phyloP scores from a whole-genome alignment of 192 early-diverging fungal genomes.

The Gonapodya sp. region DNA sequence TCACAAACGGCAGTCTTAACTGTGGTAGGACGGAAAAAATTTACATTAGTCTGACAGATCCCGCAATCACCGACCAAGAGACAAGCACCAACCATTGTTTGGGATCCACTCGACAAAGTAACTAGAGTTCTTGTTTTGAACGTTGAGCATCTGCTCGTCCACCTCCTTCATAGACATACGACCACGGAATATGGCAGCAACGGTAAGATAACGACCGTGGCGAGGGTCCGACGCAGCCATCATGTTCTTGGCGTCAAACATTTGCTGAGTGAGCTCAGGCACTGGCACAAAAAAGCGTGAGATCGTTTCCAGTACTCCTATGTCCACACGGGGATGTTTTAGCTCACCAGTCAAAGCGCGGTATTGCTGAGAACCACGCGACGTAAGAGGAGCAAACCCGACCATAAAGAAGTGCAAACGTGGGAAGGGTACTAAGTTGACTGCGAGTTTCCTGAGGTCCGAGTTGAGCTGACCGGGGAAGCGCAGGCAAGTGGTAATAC shows the following conservation, averaged over 20 bases:
- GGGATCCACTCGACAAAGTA: constrained; percentile 20
- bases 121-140: constrained; percentile 58
- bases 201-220: no score
- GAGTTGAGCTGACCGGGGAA: constrained; percentile 91
- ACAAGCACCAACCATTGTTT: background rate
- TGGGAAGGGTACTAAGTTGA: constrained; percentile 94
- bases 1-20: constrained; percentile 50
- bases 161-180: constrained; percentile 82
- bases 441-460: constrained; percentile 92
- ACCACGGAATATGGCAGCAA: constrained; percentile 69
- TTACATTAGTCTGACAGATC: background rate
- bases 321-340: no score
- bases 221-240: constrained; percentile 90
- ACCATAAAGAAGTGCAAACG: constrained; percentile 99
- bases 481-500: constrained; percentile 67
- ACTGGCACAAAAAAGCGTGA: no score
- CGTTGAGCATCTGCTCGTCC: constrained; percentile 62
- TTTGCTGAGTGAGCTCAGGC: constrained; percentile 71
- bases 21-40: background rate
- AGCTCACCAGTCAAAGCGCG: constrained; percentile 61
- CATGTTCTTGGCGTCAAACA: constrained; percentile 91
- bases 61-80: background rate
- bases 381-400: constrained; percentile 80
- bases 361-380: constrained; percentile 72
- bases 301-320: no score